phyloP scores from a whole-genome alignment of 2,329 filamentous ascomycete species.

The Exophiala alcalophila region DNA sequence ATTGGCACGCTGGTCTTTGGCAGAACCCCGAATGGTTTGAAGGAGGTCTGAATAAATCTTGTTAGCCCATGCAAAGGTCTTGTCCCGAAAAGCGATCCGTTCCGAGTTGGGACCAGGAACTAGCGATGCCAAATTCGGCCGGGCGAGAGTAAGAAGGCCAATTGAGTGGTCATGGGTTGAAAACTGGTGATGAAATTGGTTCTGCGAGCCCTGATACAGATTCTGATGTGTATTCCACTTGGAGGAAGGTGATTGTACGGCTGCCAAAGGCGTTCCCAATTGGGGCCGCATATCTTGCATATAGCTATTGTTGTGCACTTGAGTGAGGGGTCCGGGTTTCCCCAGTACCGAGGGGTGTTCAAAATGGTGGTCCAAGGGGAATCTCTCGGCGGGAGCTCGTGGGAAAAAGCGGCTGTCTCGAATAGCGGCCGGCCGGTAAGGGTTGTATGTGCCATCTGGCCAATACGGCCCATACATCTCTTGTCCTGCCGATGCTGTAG shows the following conservation, averaged over 20 bases:
- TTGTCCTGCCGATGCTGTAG: constrained; percentile 56
- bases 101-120: constrained; percentile 25
- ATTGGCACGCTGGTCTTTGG: constrained; percentile 41
- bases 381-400: constrained; percentile 19
- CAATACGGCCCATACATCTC: constrained; percentile 61
- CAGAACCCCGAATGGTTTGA: constrained; percentile 53
- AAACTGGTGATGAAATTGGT: constrained; percentile 13
- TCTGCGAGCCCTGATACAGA: constrained; percentile 12
- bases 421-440: constrained; percentile 58
- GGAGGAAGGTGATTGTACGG: constrained; percentile 13
- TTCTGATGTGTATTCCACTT: constrained; percentile 16
- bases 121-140: constrained; percentile 16
- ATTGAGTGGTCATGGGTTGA: constrained; percentile 11
- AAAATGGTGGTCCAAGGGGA: constrained; percentile 24
- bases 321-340: constrained; percentile 8
- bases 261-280: constrained; percentile 6
- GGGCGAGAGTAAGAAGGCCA: constrained; percentile 6
- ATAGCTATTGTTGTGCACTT: constrained; percentile 10
- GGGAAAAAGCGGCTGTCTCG: constrained; percentile 50
- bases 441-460: constrained; percentile 61
- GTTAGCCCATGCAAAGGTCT: constrained; percentile 67
- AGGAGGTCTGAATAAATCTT: constrained; percentile 69
- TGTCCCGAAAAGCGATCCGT: constrained; percentile 59
- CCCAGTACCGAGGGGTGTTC: constrained; percentile 14
- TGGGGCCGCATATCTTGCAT: constrained; percentile 5